A percentile compares a stretch with the other conserved stretches of the same genome.
Conservation (phyloP, 148 eudicot species). For the Rhododendron griersonianum region DNA sequence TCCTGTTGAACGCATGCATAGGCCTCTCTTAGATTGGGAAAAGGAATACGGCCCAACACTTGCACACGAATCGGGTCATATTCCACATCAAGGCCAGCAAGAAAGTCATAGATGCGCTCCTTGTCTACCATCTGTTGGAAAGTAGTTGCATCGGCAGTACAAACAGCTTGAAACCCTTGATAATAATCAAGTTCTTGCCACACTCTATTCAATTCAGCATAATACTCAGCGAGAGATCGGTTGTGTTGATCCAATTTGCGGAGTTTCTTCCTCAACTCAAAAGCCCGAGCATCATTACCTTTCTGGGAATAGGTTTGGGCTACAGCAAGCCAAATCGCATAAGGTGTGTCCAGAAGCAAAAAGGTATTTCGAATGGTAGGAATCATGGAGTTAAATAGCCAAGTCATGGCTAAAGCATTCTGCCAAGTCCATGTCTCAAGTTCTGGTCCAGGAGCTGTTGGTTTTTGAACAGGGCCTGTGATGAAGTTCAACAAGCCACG, state of each 20-base stretch:
- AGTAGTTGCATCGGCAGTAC: background rate
- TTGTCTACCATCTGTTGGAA: background rate
- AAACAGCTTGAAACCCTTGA: no score
- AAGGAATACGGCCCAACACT: background rate
- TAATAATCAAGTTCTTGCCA: no score
- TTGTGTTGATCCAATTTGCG: background rate
- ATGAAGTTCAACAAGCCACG: no score
- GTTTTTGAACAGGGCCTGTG: no score
- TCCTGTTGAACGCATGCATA: background rate
- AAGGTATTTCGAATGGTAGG: no score
- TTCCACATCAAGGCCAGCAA: background rate
- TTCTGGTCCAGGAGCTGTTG: no score
- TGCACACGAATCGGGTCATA: background rate
- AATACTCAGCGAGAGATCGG: background rate
- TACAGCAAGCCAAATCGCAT: no score
- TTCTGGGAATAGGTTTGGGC: background rate
- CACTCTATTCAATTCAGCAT: background rate
- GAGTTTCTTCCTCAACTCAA: no score
- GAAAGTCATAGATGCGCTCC: background rate
- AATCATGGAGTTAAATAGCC: no score
- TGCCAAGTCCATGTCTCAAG: no score
- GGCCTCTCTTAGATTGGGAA: background rate
- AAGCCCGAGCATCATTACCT: background rate
- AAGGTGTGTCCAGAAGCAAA: no score
- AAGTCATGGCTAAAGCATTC: no score